Percentiles rank a stretch among this genome's conserved stretches.
Conservation (phyloP, 129 eudicot species). For the carrot (Daucus carota) region DNA sequence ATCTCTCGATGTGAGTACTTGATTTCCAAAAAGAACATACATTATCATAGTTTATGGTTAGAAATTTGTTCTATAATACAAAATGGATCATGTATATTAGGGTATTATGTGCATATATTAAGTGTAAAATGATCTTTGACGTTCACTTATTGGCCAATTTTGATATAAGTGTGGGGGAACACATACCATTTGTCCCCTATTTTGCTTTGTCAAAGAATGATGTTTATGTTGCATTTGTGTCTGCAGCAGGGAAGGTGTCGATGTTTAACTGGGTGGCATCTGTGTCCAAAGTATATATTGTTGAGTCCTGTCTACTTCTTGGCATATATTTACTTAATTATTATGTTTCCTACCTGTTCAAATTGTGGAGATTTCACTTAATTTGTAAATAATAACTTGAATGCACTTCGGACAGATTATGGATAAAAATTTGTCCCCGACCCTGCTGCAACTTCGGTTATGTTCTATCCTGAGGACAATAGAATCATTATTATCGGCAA, state of each 20-base stretch:
- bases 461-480: constrained; percentile 54
- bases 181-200: constrained; percentile 30
- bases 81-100: too few relatives aligned
- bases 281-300: constrained; percentile 18
- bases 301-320: background rate
- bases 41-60: too few relatives aligned
- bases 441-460: constrained; percentile 43
- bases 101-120: too few relatives aligned
- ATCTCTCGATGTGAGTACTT: too few relatives aligned
- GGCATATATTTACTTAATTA: background rate
- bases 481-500: constrained; percentile 49
- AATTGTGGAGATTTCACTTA: background rate
- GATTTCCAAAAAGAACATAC: too few relatives aligned
- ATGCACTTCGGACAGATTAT: constrained; percentile 26
- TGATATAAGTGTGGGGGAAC: constrained; percentile 35
- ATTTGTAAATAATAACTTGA: background rate
- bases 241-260: constrained; percentile 37
- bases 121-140: too few relatives aligned
- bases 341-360: background rate
- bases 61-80: too few relatives aligned
- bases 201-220: constrained; percentile 43
- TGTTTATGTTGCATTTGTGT: constrained; percentile 39
- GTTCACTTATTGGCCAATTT: constrained; percentile 15
- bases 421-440: constrained; percentile 36
- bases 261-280: constrained; percentile 27